Base-by-base conservation (phyloP, 768 basidiomycete species). In the Rhodosporidiobolus sp. region DNA sequence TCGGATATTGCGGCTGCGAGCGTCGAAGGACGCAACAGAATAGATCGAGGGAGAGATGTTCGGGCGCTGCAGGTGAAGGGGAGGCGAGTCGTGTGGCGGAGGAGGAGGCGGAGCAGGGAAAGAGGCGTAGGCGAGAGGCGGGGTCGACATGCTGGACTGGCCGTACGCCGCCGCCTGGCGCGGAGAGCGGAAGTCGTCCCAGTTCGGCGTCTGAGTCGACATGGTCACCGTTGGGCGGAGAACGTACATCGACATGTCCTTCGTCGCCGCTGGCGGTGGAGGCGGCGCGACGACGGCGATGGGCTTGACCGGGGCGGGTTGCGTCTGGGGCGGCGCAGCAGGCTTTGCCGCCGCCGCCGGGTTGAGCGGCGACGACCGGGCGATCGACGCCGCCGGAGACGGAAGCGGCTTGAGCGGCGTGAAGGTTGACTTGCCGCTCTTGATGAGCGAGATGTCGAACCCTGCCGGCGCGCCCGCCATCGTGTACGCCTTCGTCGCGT, bases 41-140 rank as follows among this genome's bases (percentile, higher is more conserved):
- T 74, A 74, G 55, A 74, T 69, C 38, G 72, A 74, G 7, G 72
- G 72, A 24, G 72, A 74, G 34, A 64, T 56, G 24, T 49, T 11
- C 56, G 28, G 26, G 26, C 32, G 35, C 50, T 54, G 48, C 0
- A n/a, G 38, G 38, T 43, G 7, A 7, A 43, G 7, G 8, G 26
- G 55, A 46, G 55, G 57, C 12, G 53, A 32, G 52, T 64, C 55
- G 43, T 66, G 72, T 28, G 45, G 35, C 5, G 63, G 53, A 16
- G 46, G 46, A 12, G 60, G 61, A 8, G 65, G 61, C 17, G 55
- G 45, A 8, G 14, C 65, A 1, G 60, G 66, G 66, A 73, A 69
- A 1, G 68, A 62, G 8, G 53, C 30, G 60, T 63, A 69, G 0
- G 68, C 49, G 20, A 60, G 68, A 10, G 64, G 64, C 24, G 67